Evolutionary conservation across 768 basidiomycete species (phyloP).

Genomic region (Trametes cinnabarina): DNA sequence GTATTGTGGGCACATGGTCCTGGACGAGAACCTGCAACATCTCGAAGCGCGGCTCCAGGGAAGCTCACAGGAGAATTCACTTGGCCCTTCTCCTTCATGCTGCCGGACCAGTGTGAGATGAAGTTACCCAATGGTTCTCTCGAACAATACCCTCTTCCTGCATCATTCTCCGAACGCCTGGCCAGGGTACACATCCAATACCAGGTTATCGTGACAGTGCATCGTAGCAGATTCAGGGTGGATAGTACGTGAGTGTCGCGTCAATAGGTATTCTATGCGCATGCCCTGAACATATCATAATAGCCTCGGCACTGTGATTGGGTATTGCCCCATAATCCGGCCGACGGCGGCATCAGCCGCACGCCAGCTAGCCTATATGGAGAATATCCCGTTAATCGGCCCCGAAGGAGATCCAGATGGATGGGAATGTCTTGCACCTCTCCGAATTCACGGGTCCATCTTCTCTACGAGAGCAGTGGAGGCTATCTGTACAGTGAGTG

Average conservation of each 20-base stretch:
- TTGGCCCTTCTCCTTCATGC: constrained; percentile 22
- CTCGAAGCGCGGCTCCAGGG: neutral
- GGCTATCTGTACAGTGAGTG: constrained; percentile 21
- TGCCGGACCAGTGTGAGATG: constrained; percentile 17
- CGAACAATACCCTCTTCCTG: constrained; percentile 19
- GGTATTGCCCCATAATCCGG: constrained; percentile 22
- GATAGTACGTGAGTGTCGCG: constrained; percentile 19
- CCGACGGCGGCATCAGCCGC: constrained; percentile 23
- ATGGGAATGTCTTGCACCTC: constrained; percentile 22
- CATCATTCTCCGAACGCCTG: constrained; percentile 22
- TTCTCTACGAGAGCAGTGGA: constrained; percentile 22
- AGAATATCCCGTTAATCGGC: constrained; percentile 23
- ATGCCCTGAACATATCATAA: neutral
- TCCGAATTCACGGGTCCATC: constrained; percentile 20
- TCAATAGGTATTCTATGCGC: neutral
- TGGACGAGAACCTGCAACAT: neutral
- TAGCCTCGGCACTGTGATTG: constrained; percentile 22
- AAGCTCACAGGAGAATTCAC: constrained; percentile 17
- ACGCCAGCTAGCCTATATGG: constrained; percentile 26
- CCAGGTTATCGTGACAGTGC: constrained; percentile 19
- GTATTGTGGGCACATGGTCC: constrained; percentile 12
- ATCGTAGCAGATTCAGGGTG: constrained; percentile 19
- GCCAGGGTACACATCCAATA: constrained; percentile 25
- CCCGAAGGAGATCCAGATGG: constrained; percentile 29
- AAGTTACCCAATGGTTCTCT: neutral